phyloP scores from a whole-genome alignment of 2,329 filamentous ascomycete species.

The Grosmannia clavigera region DNA sequence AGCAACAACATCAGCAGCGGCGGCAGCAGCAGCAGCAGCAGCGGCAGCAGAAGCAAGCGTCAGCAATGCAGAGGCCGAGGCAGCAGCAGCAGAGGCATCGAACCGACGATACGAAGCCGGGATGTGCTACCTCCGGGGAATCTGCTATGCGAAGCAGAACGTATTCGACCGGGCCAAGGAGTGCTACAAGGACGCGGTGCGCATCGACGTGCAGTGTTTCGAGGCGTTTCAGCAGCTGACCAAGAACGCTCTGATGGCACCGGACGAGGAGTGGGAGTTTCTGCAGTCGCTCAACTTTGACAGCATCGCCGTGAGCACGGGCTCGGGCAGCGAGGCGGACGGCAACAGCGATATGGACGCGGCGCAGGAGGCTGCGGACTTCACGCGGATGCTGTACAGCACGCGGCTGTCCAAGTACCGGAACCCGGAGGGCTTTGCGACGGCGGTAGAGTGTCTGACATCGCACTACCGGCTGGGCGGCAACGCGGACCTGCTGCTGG shows the following conservation, averaged over 20 bases:
- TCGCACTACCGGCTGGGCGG: conserved; percentile 81
- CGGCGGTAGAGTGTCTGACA: conserved; percentile 79
- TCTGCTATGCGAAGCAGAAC: conserved; percentile 95
- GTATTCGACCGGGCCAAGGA: conserved; percentile 95
- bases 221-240: conserved; percentile 97
- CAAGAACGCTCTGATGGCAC: conserved; percentile 85
- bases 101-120: conserved; percentile 83
- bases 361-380: conserved; percentile 80
- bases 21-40: too few relatives aligned
- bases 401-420: conserved; percentile 92
- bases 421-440: conserved; percentile 68
- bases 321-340: conserved; percentile 34
- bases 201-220: conserved; percentile 95
- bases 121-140: conserved; percentile 90
- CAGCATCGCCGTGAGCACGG: conserved; percentile 55
- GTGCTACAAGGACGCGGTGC: conserved; percentile 94
- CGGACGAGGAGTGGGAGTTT: conserved; percentile 82
- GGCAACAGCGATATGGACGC: conserved; percentile 20
- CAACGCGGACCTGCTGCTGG: conserved; percentile 83
- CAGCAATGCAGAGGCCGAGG: background rate
- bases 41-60: too few relatives aligned
- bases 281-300: conserved; percentile 85
- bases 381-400: conserved; percentile 92
- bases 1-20: too few relatives aligned
- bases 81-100: conserved; percentile 11